A percentile compares a stretch with the other conserved stretches of the same genome.
These are phyloP conservation scores for Mycena polygramma DNA, from an alignment of 768 basidiomycete genomes.

Conservation along the genomic window DNA sequence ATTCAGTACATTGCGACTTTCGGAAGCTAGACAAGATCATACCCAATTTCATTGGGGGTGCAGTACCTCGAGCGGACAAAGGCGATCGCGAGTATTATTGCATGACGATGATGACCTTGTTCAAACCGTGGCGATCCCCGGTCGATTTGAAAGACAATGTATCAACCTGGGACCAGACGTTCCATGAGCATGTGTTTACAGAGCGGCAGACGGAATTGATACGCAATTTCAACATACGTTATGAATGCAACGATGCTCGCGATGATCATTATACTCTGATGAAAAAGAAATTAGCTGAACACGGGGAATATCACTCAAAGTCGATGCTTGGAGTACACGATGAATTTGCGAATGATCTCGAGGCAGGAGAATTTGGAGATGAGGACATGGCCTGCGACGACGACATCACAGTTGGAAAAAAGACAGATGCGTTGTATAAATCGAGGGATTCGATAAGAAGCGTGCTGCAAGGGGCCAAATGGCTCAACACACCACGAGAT, in stretches of 20 bases:
- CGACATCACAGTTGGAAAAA: too few relatives aligned
- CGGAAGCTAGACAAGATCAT: too few relatives aligned
- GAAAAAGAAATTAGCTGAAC: conserved; percentile 32
- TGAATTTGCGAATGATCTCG: background rate
- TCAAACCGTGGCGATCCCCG: too few relatives aligned
- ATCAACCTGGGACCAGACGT: too few relatives aligned
- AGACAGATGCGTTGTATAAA: background rate
- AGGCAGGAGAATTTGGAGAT: too few relatives aligned
- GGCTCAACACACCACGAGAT: conserved; percentile 4
- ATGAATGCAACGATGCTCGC: conserved; percentile 47
- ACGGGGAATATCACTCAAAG: background rate
- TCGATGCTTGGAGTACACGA: background rate
- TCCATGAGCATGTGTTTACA: conserved; percentile 38
- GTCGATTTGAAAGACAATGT: too few relatives aligned
- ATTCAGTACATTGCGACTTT: too few relatives aligned
- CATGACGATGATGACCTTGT: too few relatives aligned
- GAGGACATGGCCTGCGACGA: too few relatives aligned
- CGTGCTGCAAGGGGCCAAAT: background rate
- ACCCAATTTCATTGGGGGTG: too few relatives aligned
- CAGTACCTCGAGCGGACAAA: too few relatives aligned
- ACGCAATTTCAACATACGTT: conserved; percentile 43
- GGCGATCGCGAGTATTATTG: too few relatives aligned
- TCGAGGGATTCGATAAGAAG: background rate
- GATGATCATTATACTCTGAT: conserved; percentile 45
- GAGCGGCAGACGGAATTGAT: conserved; percentile 36